Evolutionary conservation across 2,329 filamentous ascomycete species (phyloP).

Genomic region (Westerdykella ornata): DNA sequence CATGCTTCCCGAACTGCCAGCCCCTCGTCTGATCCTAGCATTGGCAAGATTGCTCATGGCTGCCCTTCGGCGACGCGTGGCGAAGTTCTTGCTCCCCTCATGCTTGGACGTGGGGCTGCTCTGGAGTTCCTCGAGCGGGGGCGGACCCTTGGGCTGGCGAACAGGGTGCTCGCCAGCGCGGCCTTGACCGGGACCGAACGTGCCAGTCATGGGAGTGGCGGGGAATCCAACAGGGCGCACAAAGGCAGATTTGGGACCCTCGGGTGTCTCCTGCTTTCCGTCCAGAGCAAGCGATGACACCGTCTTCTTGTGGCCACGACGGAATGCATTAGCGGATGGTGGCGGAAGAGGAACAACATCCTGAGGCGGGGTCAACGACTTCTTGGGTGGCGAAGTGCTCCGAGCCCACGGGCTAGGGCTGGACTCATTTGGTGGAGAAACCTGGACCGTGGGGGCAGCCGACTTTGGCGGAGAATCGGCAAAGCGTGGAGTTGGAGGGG

Average conservation of each 20-base stretch:
- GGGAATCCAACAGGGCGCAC: constrained; percentile 58
- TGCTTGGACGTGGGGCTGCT: constrained; percentile 85
- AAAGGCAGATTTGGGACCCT: constrained; percentile 65
- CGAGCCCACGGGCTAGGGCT: constrained; percentile 51
- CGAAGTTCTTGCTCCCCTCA: constrained; percentile 96
- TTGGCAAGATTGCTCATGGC: constrained; percentile 88
- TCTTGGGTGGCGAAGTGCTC: constrained; percentile 58
- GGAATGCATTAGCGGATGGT: constrained; percentile 85
- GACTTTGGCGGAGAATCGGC: constrained; percentile 34
- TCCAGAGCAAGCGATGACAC: constrained; percentile 60
- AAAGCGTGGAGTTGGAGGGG: constrained; percentile 40
- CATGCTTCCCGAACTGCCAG: constrained; percentile 65
- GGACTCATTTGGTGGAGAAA: constrained; percentile 66
- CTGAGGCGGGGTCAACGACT: constrained; percentile 62
- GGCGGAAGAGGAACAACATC: constrained; percentile 70
- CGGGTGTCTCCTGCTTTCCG: constrained; percentile 50
- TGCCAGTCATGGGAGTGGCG: constrained; percentile 70
- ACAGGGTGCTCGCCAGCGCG: constrained; percentile 91
- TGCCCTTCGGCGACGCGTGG: constrained; percentile 81
- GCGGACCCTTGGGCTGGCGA: constrained; percentile 88
- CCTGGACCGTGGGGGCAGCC: constrained; percentile 58
- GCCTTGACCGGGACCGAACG: constrained; percentile 85
- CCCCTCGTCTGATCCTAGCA: constrained; percentile 72
- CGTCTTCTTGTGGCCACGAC: constrained; percentile 85
- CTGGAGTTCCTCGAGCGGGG: constrained; percentile 82